Conservation (phyloP, 1,284 basidiomycete genomes). For the Trametes versicolor region DNA sequence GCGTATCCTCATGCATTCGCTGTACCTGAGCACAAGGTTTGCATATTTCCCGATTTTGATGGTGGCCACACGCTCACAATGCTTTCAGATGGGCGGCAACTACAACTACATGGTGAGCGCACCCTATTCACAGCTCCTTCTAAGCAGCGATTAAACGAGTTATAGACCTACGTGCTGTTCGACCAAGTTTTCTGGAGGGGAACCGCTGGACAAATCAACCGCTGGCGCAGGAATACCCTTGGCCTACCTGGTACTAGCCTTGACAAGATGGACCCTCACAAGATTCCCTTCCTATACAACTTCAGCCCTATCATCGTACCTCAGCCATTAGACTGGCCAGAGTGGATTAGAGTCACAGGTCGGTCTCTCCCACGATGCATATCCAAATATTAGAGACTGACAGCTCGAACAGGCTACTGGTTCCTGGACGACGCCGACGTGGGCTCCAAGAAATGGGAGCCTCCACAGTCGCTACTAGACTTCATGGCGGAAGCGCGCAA, state of each 20-base stretch:
- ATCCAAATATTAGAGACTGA: neutral
- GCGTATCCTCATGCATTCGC: slow-evolving; percentile 99
- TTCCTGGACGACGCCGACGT: slow-evolving; percentile 93
- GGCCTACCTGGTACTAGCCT: slow-evolving; percentile 84
- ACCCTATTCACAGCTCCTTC: too few relatives aligned
- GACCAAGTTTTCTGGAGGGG: slow-evolving; percentile 99
- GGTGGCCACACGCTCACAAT: slow-evolving; percentile 32
- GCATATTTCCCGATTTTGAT: slow-evolving; percentile 9
- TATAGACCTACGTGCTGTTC: slow-evolving; percentile 89
- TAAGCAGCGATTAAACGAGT: too few relatives aligned
- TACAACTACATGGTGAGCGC: slow-evolving; percentile 94
- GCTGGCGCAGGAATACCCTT: slow-evolving; percentile 88
- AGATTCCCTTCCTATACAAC: slow-evolving; percentile 98
- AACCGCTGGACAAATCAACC: slow-evolving; percentile 93
- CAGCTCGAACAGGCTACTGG: slow-evolving; percentile 81
- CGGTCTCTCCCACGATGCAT: neutral
- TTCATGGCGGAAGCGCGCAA: slow-evolving; percentile 86
- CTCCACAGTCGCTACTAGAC: slow-evolving; percentile 79
- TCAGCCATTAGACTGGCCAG: slow-evolving; percentile 95
- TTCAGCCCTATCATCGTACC: slow-evolving; percentile 92
- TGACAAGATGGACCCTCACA: slow-evolving; percentile 95
- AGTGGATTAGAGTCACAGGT: slow-evolving; percentile 93
- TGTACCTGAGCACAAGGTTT: slow-evolving; percentile 89
- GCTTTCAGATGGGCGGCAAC: slow-evolving; percentile 85
- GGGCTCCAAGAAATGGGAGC: slow-evolving; percentile 86